Conservation (phyloP, 768 basidiomycete genomes). For the Tricholoma saponaceum region DNA sequence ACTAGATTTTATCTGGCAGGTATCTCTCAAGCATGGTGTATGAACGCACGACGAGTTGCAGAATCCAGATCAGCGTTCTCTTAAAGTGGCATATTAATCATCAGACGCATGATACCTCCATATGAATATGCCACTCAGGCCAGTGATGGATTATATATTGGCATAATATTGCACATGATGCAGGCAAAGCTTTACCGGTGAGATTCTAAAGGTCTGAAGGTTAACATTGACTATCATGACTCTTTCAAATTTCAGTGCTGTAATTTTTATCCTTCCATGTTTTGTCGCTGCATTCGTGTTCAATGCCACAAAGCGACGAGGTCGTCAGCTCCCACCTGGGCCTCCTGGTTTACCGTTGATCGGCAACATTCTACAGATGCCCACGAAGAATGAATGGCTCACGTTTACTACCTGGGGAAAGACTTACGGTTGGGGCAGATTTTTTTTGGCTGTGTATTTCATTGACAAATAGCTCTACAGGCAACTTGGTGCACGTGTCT, state of each 20-base stretch:
- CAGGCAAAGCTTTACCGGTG: too few relatives aligned
- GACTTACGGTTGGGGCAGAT: slow-evolving; percentile 2
- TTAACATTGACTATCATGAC: too few relatives aligned
- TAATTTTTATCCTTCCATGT: neutral
- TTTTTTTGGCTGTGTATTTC: neutral
- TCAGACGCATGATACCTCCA: too few relatives aligned
- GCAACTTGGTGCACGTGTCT: slow-evolving; percentile 2
- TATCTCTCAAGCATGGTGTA: too few relatives aligned
- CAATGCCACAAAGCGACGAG: slow-evolving; percentile 3
- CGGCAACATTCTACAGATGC: slow-evolving; percentile 6
- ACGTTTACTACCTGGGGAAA: slow-evolving; percentile 6
- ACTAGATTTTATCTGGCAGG: too few relatives aligned
- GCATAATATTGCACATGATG: too few relatives aligned
- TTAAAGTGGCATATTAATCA: too few relatives aligned
- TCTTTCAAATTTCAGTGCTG: neutral
- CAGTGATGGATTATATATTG: too few relatives aligned
- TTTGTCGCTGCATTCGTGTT: neutral
- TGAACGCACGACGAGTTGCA: too few relatives aligned
- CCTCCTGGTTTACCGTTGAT: slow-evolving; percentile 1
- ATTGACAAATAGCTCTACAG: neutral
- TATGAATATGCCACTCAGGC: too few relatives aligned
- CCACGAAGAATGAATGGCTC: slow-evolving; percentile 4
- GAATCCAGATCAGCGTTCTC: too few relatives aligned
- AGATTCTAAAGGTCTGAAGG: too few relatives aligned
- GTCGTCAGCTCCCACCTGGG: slow-evolving; percentile 5